These are phyloP conservation scores for Miscanthus lutarioriparius DNA, from an alignment of 176 grass and related monocot genomes.

Conservation along the genomic window DNA sequence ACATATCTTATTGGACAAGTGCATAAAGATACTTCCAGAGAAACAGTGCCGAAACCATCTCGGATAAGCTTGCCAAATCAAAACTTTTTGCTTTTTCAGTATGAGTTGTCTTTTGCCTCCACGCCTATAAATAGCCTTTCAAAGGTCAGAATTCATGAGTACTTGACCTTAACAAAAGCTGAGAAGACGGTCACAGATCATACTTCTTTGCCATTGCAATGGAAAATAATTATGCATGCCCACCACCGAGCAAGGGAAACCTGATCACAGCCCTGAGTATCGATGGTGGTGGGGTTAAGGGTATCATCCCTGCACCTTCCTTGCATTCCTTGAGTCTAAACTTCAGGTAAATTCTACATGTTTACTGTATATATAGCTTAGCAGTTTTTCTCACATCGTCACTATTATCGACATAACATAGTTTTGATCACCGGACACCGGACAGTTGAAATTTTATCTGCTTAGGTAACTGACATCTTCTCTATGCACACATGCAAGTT, in stretches of 20 bases:
- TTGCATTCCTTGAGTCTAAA: constrained; percentile 39
- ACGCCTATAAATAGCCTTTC: constrained; percentile 18
- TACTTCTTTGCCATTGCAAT: neutral
- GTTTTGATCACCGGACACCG: constrained; percentile 8
- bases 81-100: neutral
- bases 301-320: constrained; percentile 45
- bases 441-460: neutral
- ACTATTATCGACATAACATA: neutral
- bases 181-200: neutral
- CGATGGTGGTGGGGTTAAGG: constrained; percentile 45
- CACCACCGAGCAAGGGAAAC: constrained; percentile 39
- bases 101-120: neutral
- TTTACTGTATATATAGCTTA: neutral
- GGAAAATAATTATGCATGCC: constrained; percentile 20
- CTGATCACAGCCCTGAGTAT: constrained; percentile 45
- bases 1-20: neutral
- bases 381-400: neutral
- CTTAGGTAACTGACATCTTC: neutral
- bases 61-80: constrained; percentile 11
- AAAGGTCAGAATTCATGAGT: neutral
- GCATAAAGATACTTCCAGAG: neutral
- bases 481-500: neutral
- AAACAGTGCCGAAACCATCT: neutral
- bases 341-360: constrained; percentile 37
- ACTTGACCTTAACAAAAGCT: neutral